Percentiles rank a stretch among this genome's conserved stretches.
Conservation (phyloP, 768 basidiomycete genomes). For the Boletus patriciae region DNA sequence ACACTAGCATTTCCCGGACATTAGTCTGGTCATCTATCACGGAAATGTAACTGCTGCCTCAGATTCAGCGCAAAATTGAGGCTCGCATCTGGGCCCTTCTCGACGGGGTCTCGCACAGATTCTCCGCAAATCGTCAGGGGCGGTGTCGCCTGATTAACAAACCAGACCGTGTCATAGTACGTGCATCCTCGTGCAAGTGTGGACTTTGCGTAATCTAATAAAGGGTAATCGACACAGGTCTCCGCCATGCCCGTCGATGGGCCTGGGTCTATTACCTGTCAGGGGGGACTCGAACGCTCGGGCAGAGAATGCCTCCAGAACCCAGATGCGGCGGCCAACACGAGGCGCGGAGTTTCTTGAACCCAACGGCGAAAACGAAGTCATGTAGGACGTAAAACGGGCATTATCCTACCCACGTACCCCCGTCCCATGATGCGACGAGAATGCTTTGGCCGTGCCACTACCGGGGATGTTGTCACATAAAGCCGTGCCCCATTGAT, state of each 20-base stretch:
- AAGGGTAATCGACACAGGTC: background rate
- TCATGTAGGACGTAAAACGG: slow-evolving; percentile 3
- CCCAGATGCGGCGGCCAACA: background rate
- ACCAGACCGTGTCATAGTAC: background rate
- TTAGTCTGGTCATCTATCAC: background rate
- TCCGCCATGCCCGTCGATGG: background rate
- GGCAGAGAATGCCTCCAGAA: background rate
- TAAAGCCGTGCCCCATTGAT: background rate
- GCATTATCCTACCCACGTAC: background rate
- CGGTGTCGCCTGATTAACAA: background rate
- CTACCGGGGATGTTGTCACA: background rate
- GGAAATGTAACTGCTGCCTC: background rate
- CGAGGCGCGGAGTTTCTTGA: slow-evolving; percentile 3
- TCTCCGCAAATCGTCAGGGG: background rate
- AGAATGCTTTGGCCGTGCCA: background rate
- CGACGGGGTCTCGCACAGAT: background rate
- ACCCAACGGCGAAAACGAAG: background rate
- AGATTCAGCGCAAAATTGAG: background rate
- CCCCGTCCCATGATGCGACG: background rate
- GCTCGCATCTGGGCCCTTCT: background rate
- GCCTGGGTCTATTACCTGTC: background rate
- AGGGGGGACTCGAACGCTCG: background rate
- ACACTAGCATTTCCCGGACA: too few species aligned
- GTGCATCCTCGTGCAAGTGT: background rate
- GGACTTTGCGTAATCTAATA: background rate